Percentiles rank a stretch among this genome's conserved stretches.
These are phyloP conservation scores for Nakaseomyces kungkrabaensis DNA, from an alignment of 1,139 yeast species.

Conservation along the genomic window DNA sequence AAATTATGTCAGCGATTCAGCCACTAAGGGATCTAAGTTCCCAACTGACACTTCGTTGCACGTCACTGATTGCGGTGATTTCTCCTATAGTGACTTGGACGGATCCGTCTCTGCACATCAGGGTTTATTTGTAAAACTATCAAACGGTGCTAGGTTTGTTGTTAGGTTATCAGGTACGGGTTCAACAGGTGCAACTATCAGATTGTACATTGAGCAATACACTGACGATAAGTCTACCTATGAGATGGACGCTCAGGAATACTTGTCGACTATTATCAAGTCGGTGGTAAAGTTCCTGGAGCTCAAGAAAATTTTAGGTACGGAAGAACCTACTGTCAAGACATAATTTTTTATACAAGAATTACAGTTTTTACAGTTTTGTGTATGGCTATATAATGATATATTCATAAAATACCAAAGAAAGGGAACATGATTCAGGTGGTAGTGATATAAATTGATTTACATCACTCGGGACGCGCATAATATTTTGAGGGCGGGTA, in stretches of 20 bases:
- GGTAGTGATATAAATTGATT: no score
- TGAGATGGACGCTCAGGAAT: slow-evolving; percentile 52
- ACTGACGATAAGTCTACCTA: slow-evolving; percentile 50
- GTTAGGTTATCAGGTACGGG: slow-evolving; percentile 96
- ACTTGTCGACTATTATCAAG: slow-evolving; percentile 51
- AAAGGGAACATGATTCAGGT: no score
- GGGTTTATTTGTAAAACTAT: slow-evolving; percentile 76
- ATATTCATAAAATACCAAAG: no score
- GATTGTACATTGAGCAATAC: slow-evolving; percentile 84
- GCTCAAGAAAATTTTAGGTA: slow-evolving; percentile 67
- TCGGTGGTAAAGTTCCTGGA: slow-evolving; percentile 59
- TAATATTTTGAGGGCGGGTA: no score
- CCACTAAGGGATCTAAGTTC: slow-evolving; percentile 37
- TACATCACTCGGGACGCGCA: no score
- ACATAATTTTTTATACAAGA: slow-evolving; percentile 36
- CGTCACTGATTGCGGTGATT: slow-evolving; percentile 77
- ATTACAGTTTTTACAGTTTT: no score
- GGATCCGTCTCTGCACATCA: slow-evolving; percentile 87
- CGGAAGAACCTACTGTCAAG: slow-evolving; percentile 79
- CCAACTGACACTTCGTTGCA: slow-evolving; percentile 37
- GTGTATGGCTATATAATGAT: no score
- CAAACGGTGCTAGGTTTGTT: slow-evolving; percentile 76
- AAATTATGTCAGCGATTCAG: slow-evolving; percentile 34
- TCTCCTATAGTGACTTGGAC: slow-evolving; percentile 87
- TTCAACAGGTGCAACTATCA: slow-evolving; percentile 93